These are phyloP conservation scores for Tetracladium maxilliforme DNA, from an alignment of 2,329 filamentous ascomycete genomes.

Conservation along the genomic window DNA sequence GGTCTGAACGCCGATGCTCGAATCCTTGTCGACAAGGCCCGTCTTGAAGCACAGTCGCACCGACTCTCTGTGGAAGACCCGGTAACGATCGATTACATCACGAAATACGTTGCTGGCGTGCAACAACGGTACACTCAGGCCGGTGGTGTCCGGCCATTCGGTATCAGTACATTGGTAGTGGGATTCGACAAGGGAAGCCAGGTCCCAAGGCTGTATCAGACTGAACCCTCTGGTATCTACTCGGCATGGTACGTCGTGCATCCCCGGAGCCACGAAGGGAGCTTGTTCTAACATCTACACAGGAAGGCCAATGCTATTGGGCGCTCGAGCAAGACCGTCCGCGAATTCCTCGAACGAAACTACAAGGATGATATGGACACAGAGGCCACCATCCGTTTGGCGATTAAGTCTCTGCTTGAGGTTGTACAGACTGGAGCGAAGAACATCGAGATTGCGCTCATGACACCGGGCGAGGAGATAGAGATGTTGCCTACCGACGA, in stretches of 20 bases:
- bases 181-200: slow-evolving; percentile 94
- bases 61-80: slow-evolving; percentile 94
- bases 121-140: slow-evolving; percentile 99
- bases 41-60: slow-evolving; percentile 94
- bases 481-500: slow-evolving; percentile 93
- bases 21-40: slow-evolving; percentile 95
- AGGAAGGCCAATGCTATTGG: slow-evolving; percentile 99
- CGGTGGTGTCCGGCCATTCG: slow-evolving; percentile 95
- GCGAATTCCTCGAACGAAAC: slow-evolving; percentile 96
- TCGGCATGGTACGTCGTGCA: slow-evolving; percentile 67
- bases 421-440: slow-evolving; percentile 98
- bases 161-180: slow-evolving; percentile 93
- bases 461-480: slow-evolving; percentile 81
- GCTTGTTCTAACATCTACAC: slow-evolving; percentile 7
- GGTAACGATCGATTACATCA: slow-evolving; percentile 97
- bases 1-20: slow-evolving; percentile 95
- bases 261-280: neutral
- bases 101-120: slow-evolving; percentile 94
- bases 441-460: slow-evolving; percentile 98
- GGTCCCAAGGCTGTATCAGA: slow-evolving; percentile 86
- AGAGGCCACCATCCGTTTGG: slow-evolving; percentile 88
- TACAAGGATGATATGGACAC: slow-evolving; percentile 97
- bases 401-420: slow-evolving; percentile 94
- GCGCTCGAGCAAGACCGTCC: slow-evolving; percentile 95
- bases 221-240: slow-evolving; percentile 98